Evolutionary conservation across 768 basidiomycete species (phyloP), one percentile per base, ranked within the genome.

Genomic region (Mycena filopes): DNA sequence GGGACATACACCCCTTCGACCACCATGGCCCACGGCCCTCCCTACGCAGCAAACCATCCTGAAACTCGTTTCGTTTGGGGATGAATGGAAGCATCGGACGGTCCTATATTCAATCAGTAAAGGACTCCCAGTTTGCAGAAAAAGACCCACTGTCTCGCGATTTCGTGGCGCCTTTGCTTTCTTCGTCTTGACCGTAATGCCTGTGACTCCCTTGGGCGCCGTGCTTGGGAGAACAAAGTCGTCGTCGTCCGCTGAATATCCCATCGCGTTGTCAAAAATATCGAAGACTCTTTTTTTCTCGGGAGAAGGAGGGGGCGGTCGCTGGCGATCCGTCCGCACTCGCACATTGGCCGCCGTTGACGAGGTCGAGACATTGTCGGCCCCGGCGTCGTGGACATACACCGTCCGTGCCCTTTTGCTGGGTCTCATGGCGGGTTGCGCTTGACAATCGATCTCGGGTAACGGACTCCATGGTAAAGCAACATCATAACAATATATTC

Each of bases 21-120:
- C 58, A 49, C 55, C 48, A 60, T 25, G 29, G 54, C 21, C 73
- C 70, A 8, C 65, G 54, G 16, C 70, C 73, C 16, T 74, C 68
- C 4, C 63, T 47, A 9, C 53, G 40, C 26, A 74, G 26, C 16
- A 49, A 48, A 10, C n/a, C 61, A 40, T 72, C 71, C 6, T 65
- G 61, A 31, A 69, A 70, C 1, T 50, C 10, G 4, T 72, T 47
- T 3, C 72, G 53, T 12, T 20, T 7, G 0, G 4, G 18, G 2
- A 55, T 63, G n/a, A 38, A 63, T 7, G 53, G 25, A 4, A 45
- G 15, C 4, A 63, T 42, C 2, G 61, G 61, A 1, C 31, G 23
- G 16, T 63, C 61, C 61, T 55, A 11, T 25, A 38, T 23, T 53
- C 36, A 53, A n/a, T 13, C 18, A 25, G 11, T 36, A 12, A 38